Percentiles rank a stretch among this genome's conserved stretches.
Conservation (phyloP, 2,329 filamentous ascomycete genomes). For the Cytospora mali region DNA sequence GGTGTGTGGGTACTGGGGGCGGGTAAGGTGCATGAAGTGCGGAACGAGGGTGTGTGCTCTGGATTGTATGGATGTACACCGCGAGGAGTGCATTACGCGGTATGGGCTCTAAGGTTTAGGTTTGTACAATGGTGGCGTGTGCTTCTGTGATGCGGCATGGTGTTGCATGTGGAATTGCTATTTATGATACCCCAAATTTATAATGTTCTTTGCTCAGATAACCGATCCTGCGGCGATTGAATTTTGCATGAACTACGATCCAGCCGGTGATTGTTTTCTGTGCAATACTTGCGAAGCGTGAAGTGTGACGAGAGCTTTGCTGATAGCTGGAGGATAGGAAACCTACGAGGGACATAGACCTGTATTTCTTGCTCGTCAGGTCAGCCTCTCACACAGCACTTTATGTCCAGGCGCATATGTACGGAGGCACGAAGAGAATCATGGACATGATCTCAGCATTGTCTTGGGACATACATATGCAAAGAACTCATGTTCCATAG, state of each 20-base stretch:
- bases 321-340: too few species aligned
- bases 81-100: constrained; percentile 70
- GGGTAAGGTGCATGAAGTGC: constrained; percentile 75
- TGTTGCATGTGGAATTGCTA: neutral
- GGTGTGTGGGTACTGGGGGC: constrained; percentile 81
- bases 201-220: neutral
- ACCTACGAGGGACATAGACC: too few species aligned
- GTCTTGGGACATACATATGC: neutral
- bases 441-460: too few species aligned
- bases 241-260: too few species aligned
- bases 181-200: neutral
- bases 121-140: neutral
- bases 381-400: neutral
- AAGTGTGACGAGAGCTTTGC: too few species aligned
- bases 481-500: neutral
- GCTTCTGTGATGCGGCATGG: neutral
- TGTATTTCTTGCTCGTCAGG: too few species aligned
- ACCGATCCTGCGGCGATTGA: neutral
- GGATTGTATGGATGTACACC: constrained; percentile 72
- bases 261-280: too few species aligned
- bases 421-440: neutral
- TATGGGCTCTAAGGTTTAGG: constrained; percentile 51
- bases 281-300: too few species aligned
- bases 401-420: neutral
- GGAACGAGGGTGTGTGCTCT: constrained; percentile 77